These are phyloP conservation scores for Skeletonema marinoi DNA, from an alignment of 108 stramenopile species.

Conservation along the genomic window DNA sequence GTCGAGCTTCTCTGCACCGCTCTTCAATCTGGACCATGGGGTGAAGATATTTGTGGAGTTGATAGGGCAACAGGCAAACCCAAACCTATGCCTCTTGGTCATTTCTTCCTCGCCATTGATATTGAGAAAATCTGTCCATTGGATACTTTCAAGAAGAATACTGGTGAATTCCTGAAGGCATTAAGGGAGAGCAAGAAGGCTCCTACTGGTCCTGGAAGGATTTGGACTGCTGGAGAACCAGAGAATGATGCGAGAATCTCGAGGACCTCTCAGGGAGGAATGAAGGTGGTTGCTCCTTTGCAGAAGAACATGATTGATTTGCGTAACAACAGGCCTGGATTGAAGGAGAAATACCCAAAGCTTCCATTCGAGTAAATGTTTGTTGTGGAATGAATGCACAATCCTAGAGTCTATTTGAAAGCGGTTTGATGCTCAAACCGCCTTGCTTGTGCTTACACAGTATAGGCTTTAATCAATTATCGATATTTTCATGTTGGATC, in stretches of 20 bases:
- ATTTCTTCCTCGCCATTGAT: conserved; percentile 75
- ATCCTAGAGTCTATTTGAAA: not conserved
- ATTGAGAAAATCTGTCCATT: conserved; percentile 63
- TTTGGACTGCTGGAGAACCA: conserved; percentile 73
- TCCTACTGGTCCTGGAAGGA: conserved; percentile 63
- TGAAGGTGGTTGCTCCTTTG: conserved; percentile 51
- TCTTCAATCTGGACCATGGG: conserved; percentile 67
- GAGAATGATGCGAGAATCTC: conserved; percentile 57
- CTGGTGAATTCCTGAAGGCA: conserved; percentile 51
- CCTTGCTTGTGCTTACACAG: not conserved
- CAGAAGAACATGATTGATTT: conserved; percentile 62
- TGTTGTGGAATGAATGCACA: not conserved
- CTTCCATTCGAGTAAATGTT: conserved; percentile 52
- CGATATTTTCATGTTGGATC: too few species aligned
- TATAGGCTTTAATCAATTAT: not conserved
- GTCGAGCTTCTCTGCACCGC: conserved; percentile 70
- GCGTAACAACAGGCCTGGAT: conserved; percentile 51
- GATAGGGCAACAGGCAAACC: conserved; percentile 63
- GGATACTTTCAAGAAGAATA: conserved; percentile 62
- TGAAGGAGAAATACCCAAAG: conserved; percentile 58
- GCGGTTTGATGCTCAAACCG: not conserved
- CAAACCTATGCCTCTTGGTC: conserved; percentile 72
- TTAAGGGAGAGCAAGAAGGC: conserved; percentile 56
- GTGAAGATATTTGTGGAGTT: conserved; percentile 65
- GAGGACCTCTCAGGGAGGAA: conserved; percentile 57